Evolutionary conservation across 345 rosid genomes (phyloP), one percentile per base, ranked within the genome.

Genomic region (Linum usitatissimum): DNA sequence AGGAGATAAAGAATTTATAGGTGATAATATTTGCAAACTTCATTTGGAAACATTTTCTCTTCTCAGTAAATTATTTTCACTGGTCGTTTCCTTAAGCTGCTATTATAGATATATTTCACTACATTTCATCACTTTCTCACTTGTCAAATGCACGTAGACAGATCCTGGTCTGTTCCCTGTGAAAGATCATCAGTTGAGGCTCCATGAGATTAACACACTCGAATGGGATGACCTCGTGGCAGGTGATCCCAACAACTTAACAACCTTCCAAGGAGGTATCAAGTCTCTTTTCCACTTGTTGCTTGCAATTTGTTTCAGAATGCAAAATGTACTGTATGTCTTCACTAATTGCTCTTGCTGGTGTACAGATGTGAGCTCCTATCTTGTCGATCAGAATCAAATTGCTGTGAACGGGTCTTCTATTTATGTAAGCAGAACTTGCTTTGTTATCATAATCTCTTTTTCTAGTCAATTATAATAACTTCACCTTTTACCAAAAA

Each of bases 191-290:
- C 92, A 83, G 71, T 75, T 71, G 78, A 81, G 75, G 74, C 84
- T 93, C 79, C 95, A 81, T 48, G 99, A 93, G 73, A 73, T 93
- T 73, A 93, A 90, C 74, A 93, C 97, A 13, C 96, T 93, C 70
- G 99, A 93, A 64, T 93, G 99, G 99, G 96, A 93, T 71, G 95
- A 93, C 72, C 84, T 88, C 58, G 80, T 83, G 61, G 62, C 77
- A 55, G 83, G 79, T 57, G 84, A 83, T 75, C 72, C 71, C 60
- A 67, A 70, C 61, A 65, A 70, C 70, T 74, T 66, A 18, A 55
- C 73, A 62, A 68, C 65, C 48, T 66, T 79, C 54, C 63, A 57
- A 68, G 75, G 62, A 77, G 96, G 97, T 93, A 75, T 6, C 10
- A 34, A 38, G 49, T 64, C 19, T 36, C n/a, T 53, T 51, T 23